phyloP scores from a whole-genome alignment of 345 rosid genomes.

The Salix exigua region DNA sequence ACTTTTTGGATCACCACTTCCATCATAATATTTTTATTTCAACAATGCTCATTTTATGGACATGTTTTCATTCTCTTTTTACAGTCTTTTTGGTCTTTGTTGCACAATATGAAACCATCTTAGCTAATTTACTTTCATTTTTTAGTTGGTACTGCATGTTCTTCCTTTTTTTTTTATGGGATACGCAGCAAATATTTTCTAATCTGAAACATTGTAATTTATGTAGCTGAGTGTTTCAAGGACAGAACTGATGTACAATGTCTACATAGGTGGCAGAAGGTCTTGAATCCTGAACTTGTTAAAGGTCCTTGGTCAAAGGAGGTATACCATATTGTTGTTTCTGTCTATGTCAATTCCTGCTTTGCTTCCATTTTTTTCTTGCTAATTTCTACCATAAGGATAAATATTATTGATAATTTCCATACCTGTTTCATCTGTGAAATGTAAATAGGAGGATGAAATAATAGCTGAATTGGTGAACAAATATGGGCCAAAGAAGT shows the following conservation, averaged over 20 bases:
- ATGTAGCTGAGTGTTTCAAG: slow-evolving; percentile 95
- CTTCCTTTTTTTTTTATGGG: not conserved
- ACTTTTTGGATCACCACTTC: not conserved
- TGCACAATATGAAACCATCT: not conserved
- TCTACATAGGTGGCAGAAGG: slow-evolving; percentile 99
- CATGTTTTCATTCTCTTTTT: not conserved
- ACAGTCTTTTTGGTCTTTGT: not conserved
- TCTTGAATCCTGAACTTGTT: slow-evolving; percentile 94
- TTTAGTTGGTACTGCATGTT: not conserved
- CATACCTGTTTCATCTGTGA: slow-evolving; percentile 3
- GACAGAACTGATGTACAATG: slow-evolving; percentile 99
- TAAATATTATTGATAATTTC: not conserved
- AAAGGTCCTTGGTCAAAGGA: slow-evolving; percentile 99
- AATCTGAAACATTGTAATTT: slow-evolving; percentile 27
- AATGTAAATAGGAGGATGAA: slow-evolving; percentile 72
- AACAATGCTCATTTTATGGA: not conserved
- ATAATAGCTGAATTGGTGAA: slow-evolving; percentile 76
- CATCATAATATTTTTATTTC: not conserved
- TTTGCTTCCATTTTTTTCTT: not conserved
- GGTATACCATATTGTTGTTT: slow-evolving; percentile 7
- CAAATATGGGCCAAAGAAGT: slow-evolving; percentile 86
- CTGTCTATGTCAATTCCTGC: slow-evolving; percentile 1
- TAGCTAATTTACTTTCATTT: not conserved
- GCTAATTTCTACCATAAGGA: not conserved
- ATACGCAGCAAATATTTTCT: slow-evolving; percentile 14